phyloP scores from a whole-genome alignment of 176 grass and related monocot species.

The sorghum (Sorghum bicolor) region Sorghum_bicolor_NCBIv3 NC_012875.2:3991001-3991500 shows the following conservation, averaged over 20 bases:
- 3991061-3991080: too few species aligned
- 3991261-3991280: conserved; percentile 44
- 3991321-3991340: conserved; percentile 36
- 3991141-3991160: conserved; percentile 48
- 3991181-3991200: conserved; percentile 46
- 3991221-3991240: conserved; percentile 39
- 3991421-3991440: conserved; percentile 38
- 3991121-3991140: conserved; percentile 34
- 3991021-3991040: not conserved
- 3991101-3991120: not conserved
- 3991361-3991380: not conserved
- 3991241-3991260: conserved; percentile 33
- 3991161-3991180: conserved; percentile 48
- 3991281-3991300: conserved; percentile 25
- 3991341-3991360: conserved; percentile 21
- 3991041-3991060: too few species aligned
- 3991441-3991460: conserved; percentile 31
- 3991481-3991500: not conserved
- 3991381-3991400: conserved; percentile 40
- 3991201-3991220: conserved; percentile 58
- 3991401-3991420: conserved; percentile 41
- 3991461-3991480: conserved; percentile 37
- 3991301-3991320: conserved; percentile 23
- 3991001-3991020: conserved; percentile 7
- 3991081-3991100: not conserved